Conservation (phyloP, 78 protist genomes). For the Dictyostelium intermedium region DNA sequence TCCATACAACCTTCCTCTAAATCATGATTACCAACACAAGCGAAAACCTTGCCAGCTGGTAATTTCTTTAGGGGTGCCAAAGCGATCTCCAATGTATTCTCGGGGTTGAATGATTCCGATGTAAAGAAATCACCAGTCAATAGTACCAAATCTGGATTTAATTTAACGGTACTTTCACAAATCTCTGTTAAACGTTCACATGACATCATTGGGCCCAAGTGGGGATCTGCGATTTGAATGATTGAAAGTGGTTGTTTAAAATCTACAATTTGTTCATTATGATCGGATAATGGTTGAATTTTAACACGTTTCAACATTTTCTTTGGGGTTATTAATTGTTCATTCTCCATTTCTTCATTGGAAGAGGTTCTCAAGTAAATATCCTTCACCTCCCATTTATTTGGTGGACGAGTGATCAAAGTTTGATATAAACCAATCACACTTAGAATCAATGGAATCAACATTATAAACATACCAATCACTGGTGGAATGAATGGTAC, state of each 20-base stretch:
- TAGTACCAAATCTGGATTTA: slow-evolving; percentile 82
- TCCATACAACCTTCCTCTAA: slow-evolving; percentile 79
- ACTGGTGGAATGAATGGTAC: background rate
- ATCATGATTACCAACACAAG: slow-evolving; percentile 84
- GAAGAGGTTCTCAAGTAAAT: background rate
- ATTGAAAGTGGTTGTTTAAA: slow-evolving; percentile 72
- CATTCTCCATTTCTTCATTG: slow-evolving; percentile 12
- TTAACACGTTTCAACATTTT: background rate
- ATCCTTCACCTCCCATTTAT: slow-evolving; percentile 53
- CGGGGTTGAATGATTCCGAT: slow-evolving; percentile 38
- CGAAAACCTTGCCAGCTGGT: slow-evolving; percentile 69
- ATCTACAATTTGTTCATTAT: slow-evolving; percentile 10
- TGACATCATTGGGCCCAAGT: slow-evolving; percentile 86
- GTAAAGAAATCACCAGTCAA: slow-evolving; percentile 86
- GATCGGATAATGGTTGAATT: background rate
- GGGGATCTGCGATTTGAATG: slow-evolving; percentile 85
- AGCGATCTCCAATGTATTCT: slow-evolving; percentile 34
- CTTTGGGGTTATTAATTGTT: slow-evolving; percentile 35
- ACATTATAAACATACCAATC: background rate
- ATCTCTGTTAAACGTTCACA: slow-evolving; percentile 58
- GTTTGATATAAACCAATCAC: slow-evolving; percentile 23
- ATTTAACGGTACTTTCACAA: slow-evolving; percentile 78
- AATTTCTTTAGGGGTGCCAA: slow-evolving; percentile 69
- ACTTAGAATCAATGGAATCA: background rate
- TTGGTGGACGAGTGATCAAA: slow-evolving; percentile 8